Evolutionary conservation across 805 yeast genomes (phyloP).

Genomic region (Saccharomycopsis sp.): DNA sequence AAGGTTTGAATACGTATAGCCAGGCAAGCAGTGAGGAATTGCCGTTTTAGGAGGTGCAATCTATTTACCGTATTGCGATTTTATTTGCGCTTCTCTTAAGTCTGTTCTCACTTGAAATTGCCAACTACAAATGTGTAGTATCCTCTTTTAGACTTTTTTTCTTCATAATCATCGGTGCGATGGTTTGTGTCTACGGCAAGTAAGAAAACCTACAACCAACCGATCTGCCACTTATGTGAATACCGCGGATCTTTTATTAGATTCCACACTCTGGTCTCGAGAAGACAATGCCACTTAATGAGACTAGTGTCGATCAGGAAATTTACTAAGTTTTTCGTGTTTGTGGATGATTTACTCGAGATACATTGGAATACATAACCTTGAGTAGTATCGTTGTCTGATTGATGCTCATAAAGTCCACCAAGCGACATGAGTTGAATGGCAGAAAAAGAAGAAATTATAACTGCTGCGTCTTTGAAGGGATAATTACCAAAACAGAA

Average conservation of each 20-base stretch:
- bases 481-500: neutral
- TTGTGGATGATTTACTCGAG: neutral
- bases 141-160: neutral
- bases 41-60: neutral
- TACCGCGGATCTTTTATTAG: neutral
- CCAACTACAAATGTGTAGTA: neutral
- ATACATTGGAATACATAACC: neutral
- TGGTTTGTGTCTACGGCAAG: too few relatives aligned
- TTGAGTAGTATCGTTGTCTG: neutral
- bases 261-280: too few relatives aligned
- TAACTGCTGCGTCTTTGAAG: neutral
- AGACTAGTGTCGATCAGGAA: too few relatives aligned
- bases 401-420: too few relatives aligned
- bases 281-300: too few relatives aligned
- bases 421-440: too few relatives aligned
- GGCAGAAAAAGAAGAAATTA: neutral
- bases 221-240: neutral
- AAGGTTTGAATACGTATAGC: neutral
- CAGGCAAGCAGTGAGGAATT: neutral
- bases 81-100: too few relatives aligned
- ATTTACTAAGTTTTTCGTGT: too few relatives aligned
- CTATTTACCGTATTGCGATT: neutral
- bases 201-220: too few relatives aligned
- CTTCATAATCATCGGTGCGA: neutral
- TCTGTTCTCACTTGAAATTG: neutral